Evolutionary conservation across 305 asterid genomes (phyloP), one percentile per base, ranked within the genome.

Genomic region (Withania somnifera): DNA sequence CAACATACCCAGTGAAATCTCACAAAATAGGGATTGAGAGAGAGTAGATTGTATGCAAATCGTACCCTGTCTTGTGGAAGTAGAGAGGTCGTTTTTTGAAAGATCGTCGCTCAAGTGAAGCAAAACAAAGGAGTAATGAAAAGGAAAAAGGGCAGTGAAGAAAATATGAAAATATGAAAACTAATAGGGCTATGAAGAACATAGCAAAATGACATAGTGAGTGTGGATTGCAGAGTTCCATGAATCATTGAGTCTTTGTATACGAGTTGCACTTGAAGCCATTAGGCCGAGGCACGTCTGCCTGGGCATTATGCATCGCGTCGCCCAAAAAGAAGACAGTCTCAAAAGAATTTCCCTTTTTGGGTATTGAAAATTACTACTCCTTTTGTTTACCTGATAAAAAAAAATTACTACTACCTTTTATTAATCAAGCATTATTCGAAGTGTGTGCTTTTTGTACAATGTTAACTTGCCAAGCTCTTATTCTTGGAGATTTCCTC

Each of bases 401-500:
- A n/a, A n/a, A n/a, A 71, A 66, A n/a, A 17, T 71, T 45, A 30
- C 22, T 7, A 30, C 42, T 63, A 63, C 22, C 15, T 71, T 71
- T 71, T 71, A 14, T 45, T 28, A 45, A 3, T 71, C 45, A 45
- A 71, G 58, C 24, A 71, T 45, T 71, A 45, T 45, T 14, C 45
- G 36, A 71, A 71, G 17, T 71, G 40, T 24, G 5, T 45, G 38
- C 22, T 24, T 71, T 47, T 3, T 71, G 2, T 71, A 26, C 24
- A 71, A 85, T 84, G 85, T 84, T 87, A 82, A 78, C 80, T 40
- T 79, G 84, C 36, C 80, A 79, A 34, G 47, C 57, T 78, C 87
- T 88, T 73, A 34, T 79, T 51, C 81, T 84, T 7, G 89, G 82
- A 7, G 88, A 88, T 75, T 86, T 88, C 78, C 84, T 60, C 87